These are phyloP conservation scores for Solanum lignicaule DNA, from an alignment of 257 asterid species.

Conservation along the genomic window DNA sequence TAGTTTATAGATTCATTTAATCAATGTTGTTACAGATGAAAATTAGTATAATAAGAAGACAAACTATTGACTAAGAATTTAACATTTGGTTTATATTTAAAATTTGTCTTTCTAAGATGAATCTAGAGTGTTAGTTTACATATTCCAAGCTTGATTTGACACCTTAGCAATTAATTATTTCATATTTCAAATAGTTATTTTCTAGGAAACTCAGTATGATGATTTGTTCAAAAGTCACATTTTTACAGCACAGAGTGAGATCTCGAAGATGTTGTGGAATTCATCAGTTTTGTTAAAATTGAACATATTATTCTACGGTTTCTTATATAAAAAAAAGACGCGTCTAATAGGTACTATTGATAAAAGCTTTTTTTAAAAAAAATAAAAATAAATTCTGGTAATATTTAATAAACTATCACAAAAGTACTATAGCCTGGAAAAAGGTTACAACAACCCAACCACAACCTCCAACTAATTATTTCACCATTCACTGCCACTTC, in stretches of 20 bases:
- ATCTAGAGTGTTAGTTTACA: neutral
- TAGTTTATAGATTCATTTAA: neutral
- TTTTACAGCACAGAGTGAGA: neutral
- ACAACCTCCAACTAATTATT: neutral
- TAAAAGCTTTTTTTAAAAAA: no score
- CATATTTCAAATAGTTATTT: neutral
- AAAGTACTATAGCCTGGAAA: neutral
- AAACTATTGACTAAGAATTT: neutral
- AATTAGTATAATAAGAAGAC: neutral
- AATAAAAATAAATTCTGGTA: neutral
- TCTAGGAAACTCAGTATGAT: neutral
- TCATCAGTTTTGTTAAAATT: neutral
- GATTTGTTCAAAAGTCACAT: neutral
- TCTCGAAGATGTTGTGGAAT: neutral
- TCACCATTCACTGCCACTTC: neutral
- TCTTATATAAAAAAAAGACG: neutral
- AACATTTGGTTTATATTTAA: neutral
- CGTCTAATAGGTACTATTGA: neutral
- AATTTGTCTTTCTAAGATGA: neutral
- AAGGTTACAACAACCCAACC: neutral
- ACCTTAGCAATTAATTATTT: neutral
- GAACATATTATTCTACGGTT: neutral
- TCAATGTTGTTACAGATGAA: neutral
- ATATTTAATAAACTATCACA: neutral
- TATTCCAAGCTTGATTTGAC: neutral